phyloP scores from a whole-genome alignment of 805 yeast genomes.

The Osmozyma mogii region DNA sequence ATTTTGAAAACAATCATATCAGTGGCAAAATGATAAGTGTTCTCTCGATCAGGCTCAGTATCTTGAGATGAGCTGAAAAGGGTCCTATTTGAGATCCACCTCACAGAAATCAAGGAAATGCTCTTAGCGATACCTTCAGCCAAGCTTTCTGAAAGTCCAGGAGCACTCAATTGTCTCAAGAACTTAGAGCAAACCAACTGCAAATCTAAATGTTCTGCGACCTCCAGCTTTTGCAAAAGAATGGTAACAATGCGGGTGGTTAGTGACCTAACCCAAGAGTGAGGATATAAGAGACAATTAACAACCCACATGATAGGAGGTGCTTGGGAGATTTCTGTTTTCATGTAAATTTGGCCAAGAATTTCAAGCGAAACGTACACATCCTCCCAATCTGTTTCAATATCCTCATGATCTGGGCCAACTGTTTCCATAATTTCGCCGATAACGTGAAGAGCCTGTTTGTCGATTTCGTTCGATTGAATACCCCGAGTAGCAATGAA shows the following conservation, averaged over 20 bases:
- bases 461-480: constrained; percentile 35
- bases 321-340: constrained; percentile 49
- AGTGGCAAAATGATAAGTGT: no score
- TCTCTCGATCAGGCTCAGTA: no score
- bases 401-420: constrained; percentile 22
- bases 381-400: constrained; percentile 63
- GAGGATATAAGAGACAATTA: constrained; percentile 68
- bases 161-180: constrained; percentile 78
- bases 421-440: constrained; percentile 16
- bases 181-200: constrained; percentile 35
- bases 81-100: no score
- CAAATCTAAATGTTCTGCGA: constrained; percentile 28
- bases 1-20: no score
- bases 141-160: constrained; percentile 54
- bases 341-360: constrained; percentile 19
- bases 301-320: no score
- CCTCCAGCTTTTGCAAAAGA: constrained; percentile 37
- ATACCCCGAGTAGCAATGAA: constrained; percentile 43
- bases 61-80: no score
- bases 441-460: constrained; percentile 20
- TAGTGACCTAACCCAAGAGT: constrained; percentile 78
- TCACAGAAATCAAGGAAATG: no score
- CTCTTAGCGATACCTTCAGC: no score
- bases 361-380: constrained; percentile 58
- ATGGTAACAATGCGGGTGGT: constrained; percentile 53